Percentiles rank a stretch among this genome's conserved stretches.
Evolutionary conservation across 805 yeast species (phyloP).

Genomic region (Maudiozyma turicensis): DNA sequence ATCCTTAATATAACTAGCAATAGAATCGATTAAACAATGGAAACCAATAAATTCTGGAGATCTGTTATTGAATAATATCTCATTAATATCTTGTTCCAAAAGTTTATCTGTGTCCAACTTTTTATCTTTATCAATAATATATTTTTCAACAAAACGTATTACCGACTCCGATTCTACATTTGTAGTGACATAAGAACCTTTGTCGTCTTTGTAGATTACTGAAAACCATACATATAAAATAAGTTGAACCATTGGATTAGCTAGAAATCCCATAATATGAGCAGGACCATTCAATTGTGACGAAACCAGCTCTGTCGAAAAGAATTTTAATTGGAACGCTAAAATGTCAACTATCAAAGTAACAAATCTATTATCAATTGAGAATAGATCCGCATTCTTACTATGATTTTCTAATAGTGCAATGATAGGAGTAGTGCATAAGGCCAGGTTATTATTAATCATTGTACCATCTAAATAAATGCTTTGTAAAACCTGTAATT

Average conservation of each 20-base stretch:
- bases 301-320: slow-evolving; percentile 6
- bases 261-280: slow-evolving; percentile 8
- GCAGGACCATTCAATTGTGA: slow-evolving; percentile 2
- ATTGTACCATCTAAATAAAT: slow-evolving; percentile 7
- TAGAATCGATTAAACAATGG: slow-evolving; percentile 7
- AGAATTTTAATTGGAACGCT: slow-evolving; percentile 11
- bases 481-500: background rate
- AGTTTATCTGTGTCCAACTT: slow-evolving; percentile 10
- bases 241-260: slow-evolving; percentile 17
- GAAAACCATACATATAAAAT: slow-evolving; percentile 17
- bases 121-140: slow-evolving; percentile 8
- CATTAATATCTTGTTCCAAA: slow-evolving; percentile 9
- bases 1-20: slow-evolving; percentile 8
- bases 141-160: slow-evolving; percentile 10
- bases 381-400: slow-evolving; percentile 1
- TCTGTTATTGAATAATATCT: slow-evolving; percentile 9
- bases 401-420: slow-evolving; percentile 1
- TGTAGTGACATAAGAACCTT: background rate
- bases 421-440: slow-evolving; percentile 14
- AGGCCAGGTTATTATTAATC: slow-evolving; percentile 15
- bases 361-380: slow-evolving; percentile 6
- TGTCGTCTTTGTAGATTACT: slow-evolving; percentile 5
- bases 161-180: slow-evolving; percentile 7
- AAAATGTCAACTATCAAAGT: slow-evolving; percentile 13
- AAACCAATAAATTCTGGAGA: slow-evolving; percentile 10